phyloP scores from a whole-genome alignment of 192 early-diverging fungal genomes.

The Pecoramyces ruminantium region DNA sequence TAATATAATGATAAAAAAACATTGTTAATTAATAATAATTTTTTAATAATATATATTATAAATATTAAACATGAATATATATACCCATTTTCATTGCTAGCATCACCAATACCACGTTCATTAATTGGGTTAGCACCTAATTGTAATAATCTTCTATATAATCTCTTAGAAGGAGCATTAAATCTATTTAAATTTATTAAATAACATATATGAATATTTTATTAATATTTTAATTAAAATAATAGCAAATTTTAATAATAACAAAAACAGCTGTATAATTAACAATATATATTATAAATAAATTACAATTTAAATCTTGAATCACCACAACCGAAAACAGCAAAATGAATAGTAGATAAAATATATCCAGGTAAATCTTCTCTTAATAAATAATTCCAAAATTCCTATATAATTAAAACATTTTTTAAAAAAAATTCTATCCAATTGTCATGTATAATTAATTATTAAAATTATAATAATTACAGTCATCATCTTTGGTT shows the following conservation, averaged over 20 bases:
- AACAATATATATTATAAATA: background rate
- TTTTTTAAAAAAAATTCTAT: too few species aligned
- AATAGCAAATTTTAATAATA: background rate
- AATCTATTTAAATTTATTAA: constrained; percentile 27
- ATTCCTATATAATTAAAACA: constrained; percentile 16
- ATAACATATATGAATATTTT: background rate
- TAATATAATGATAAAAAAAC: background rate
- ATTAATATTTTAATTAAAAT: background rate
- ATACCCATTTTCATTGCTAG: constrained; percentile 86
- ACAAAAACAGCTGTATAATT: background rate
- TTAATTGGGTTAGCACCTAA: constrained; percentile 61
- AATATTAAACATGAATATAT: background rate
- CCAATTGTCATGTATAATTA: constrained; percentile 1
- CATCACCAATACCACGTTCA: constrained; percentile 73
- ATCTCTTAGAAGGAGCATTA: constrained; percentile 86
- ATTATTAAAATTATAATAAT: background rate
- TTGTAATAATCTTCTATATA: constrained; percentile 66
- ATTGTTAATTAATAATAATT: background rate
- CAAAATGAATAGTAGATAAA: constrained; percentile 47
- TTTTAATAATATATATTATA: background rate
- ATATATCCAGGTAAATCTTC: constrained; percentile 53
- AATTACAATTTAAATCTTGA: constrained; percentile 62
- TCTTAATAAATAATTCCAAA: constrained; percentile 81
- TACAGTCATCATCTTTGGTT: constrained; percentile 81
- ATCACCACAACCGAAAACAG: constrained; percentile 91